Evolutionary conservation across 2,329 filamentous ascomycete species (phyloP), one percentile per base, ranked within the genome.

Genomic region (Trichoderma cornu-damae): DNA sequence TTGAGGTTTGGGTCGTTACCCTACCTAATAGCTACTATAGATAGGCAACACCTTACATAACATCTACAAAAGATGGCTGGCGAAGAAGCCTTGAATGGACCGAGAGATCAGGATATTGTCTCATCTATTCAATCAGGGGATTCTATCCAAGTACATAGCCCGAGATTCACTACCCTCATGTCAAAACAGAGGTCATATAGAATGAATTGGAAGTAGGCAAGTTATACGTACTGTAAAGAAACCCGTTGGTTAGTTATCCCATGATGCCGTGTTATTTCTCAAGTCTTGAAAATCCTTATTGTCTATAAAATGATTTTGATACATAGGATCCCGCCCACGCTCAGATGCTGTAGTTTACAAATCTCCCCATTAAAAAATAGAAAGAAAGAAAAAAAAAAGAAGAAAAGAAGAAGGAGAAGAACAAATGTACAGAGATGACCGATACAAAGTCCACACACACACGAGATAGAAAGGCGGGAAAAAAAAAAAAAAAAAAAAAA

Each of bases 331-430:
- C 53, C 53, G 30, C 34, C 47, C 46, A 32, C 42, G 47, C 47
- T 58, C 34, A 37, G 28, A 51, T 52, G 48, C 47, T n/a, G 34
- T 58, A 54, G 26, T 42, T 54, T 53, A 53, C 49, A 53, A n/a
- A n/a, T 54, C 42, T 28, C 28, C 43, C 43, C 49, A 22, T 28
- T 24, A 48, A 28, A 30, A 22, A 16, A 40, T n/a, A n/a, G n/a
- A 9, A 26, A 18, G 32, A n/a, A 35, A 18, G 11, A 42, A 42
- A 11, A 32, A 20, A 28, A 16, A 20, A 14, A 30, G 14, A 18
- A 32, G 30, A 46, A 26, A n/a, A n/a, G n/a, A n/a, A n/a, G n/a
- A n/a, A n/a, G n/a, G n/a, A n/a, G n/a, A n/a, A n/a, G 6, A 30
- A 30, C 38, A 53, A 20, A 52, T 42, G 30, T 30, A 9, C 22